phyloP scores from a whole-genome alignment of 164 flowering plant genomes.

The Berberis thunbergii region DNA sequence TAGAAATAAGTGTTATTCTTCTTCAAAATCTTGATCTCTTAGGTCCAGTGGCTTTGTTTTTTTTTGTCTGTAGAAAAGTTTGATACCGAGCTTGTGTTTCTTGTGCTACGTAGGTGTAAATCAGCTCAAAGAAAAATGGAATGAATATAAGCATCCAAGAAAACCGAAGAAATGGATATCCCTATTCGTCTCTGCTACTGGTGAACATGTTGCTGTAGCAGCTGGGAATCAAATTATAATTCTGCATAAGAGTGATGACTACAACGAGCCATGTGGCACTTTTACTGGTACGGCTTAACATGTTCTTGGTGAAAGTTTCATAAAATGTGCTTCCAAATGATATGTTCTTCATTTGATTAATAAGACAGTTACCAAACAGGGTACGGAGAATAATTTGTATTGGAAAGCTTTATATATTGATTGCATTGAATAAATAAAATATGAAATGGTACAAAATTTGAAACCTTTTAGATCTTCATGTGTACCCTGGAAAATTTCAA shows the following conservation, averaged over 20 bases:
- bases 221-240: constrained; percentile 62
- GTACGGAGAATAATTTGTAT: too few relatives aligned
- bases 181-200: constrained; percentile 62
- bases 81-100: not conserved
- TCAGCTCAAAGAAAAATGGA: constrained; percentile 69
- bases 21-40: not conserved
- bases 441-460: too few relatives aligned
- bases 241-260: constrained; percentile 63
- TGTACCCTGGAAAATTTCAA: too few relatives aligned
- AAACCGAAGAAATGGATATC: constrained; percentile 38
- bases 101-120: constrained; percentile 37
- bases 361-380: too few relatives aligned
- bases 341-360: too few relatives aligned
- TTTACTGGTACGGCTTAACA: constrained; percentile 34
- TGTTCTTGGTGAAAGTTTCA: too few relatives aligned
- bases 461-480: too few relatives aligned
- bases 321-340: too few relatives aligned
- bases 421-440: too few relatives aligned
- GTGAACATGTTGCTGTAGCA: constrained; percentile 81
- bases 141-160: constrained; percentile 30
- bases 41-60: not conserved
- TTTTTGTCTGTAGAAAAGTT: not conserved
- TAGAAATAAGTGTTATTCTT: not conserved
- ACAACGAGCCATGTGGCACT: constrained; percentile 60
- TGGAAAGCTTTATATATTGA: too few relatives aligned